These are phyloP conservation scores for Aleurites moluccanus DNA, from an alignment of 441 rosid species.

Conservation along the genomic window DNA sequence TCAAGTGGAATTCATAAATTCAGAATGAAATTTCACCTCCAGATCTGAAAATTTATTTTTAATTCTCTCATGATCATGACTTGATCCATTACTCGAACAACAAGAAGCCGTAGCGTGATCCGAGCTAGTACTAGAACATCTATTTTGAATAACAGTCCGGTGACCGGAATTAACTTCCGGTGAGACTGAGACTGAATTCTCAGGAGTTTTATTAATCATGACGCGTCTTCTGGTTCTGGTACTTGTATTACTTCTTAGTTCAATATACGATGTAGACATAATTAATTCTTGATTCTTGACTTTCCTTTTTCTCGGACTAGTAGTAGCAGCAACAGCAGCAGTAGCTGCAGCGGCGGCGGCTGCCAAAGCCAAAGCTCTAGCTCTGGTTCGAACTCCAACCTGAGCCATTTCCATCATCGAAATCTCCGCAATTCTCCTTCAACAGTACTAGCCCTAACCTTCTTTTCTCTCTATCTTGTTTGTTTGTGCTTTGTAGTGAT, in stretches of 20 bases:
- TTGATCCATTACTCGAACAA: conserved; percentile 64
- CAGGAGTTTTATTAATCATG: conserved; percentile 15
- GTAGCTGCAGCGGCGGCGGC: conserved; percentile 11
- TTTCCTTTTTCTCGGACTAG: conserved; percentile 40
- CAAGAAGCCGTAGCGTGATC: conserved; percentile 49
- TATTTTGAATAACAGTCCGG: conserved; percentile 27
- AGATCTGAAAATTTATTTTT: conserved; percentile 49
- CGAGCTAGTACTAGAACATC: conserved; percentile 31
- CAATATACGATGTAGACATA: conserved; percentile 25
- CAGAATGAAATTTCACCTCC: conserved; percentile 41
- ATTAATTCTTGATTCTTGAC: conserved; percentile 25
- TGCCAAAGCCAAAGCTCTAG: conserved; percentile 32
- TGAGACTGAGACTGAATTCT: conserved; percentile 22
- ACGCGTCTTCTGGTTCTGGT: background rate
- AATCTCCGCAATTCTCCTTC: conserved; percentile 31
- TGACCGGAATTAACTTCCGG: conserved; percentile 18
- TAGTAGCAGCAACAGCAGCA: conserved; percentile 8
- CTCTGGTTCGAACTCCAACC: conserved; percentile 36
- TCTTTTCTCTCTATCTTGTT: conserved; percentile 29
- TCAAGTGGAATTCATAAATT: conserved; percentile 23
- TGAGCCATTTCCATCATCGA: conserved; percentile 37
- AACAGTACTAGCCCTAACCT: background rate
- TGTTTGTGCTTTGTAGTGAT: conserved; percentile 16
- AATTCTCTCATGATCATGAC: conserved; percentile 31
- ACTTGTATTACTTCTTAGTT: conserved; percentile 35